These are phyloP conservation scores for Colletotrichum somersetense DNA, from an alignment of 2,329 filamentous ascomycete species.

Conservation along the genomic window DNA sequence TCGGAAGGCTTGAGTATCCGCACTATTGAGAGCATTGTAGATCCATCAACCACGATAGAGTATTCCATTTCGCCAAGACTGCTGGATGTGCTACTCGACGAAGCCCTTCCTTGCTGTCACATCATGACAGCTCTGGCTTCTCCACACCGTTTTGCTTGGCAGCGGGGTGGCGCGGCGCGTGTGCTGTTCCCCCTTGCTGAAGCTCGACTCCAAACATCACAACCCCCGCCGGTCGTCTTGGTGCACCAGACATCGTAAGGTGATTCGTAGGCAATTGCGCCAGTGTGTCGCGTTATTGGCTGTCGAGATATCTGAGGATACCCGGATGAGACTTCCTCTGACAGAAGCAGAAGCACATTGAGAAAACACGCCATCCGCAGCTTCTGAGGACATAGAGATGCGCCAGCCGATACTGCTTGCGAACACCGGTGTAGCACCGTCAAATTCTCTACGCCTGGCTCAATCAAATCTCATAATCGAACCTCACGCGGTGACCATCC, in stretches of 20 bases:
- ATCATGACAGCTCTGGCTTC: conserved; percentile 13
- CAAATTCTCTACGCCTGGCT: conserved; percentile 2
- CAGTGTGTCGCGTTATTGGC: not conserved
- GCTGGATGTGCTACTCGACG: conserved; percentile 3
- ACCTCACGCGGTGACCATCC: not conserved
- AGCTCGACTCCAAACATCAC: conserved; percentile 1
- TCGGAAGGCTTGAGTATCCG: not conserved
- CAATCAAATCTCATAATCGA: not conserved
- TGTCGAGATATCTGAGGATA: not conserved
- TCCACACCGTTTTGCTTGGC: not conserved
- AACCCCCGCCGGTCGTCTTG: not conserved
- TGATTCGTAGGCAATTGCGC: not conserved
- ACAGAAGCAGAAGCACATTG: not conserved
- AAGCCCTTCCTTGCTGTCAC: conserved; percentile 24
- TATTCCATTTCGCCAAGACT: conserved; percentile 14
- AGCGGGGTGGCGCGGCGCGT: not conserved
- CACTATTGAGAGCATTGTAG: not conserved
- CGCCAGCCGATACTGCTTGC: not conserved
- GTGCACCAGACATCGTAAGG: not conserved
- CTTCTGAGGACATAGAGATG: not conserved
- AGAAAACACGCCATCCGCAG: not conserved
- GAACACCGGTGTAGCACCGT: not conserved
- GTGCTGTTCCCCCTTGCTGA: not conserved
- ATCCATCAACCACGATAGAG: conserved; percentile 12
- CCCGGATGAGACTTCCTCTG: not conserved